A percentile compares a stretch with the other conserved stretches of the same genome.
phyloP scores from a whole-genome alignment of 148 eudicot genomes.

The Amaranthus hypochondriacus region DNA sequence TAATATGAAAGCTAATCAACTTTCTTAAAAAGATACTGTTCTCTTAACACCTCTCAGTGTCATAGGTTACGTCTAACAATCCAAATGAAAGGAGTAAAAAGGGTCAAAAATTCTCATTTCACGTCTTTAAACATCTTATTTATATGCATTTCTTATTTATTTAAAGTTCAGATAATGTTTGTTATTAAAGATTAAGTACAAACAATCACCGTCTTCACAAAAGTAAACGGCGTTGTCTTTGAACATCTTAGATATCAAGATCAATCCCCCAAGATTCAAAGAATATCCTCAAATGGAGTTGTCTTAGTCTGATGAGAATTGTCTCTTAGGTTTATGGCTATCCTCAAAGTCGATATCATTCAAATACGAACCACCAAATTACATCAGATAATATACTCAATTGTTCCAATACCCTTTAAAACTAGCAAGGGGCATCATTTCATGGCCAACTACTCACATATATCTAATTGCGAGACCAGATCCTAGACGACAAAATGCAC shows the following conservation, averaged over 20 bases:
- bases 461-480: constrained; percentile 11
- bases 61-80: constrained; percentile 2
- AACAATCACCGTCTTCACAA: too few species aligned
- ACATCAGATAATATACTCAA: constrained; percentile 19
- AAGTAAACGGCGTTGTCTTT: not conserved
- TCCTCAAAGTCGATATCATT: constrained; percentile 22
- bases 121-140: not conserved
- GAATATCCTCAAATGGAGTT: constrained; percentile 18
- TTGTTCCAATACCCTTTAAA: constrained; percentile 23
- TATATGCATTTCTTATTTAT: too few species aligned
- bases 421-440: constrained; percentile 20
- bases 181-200: too few species aligned
- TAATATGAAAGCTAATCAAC: not conserved
- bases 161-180: too few species aligned
- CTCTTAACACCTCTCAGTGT: constrained; percentile 18
- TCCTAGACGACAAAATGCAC: constrained; percentile 17
- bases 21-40: not conserved
- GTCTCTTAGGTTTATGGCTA: constrained; percentile 20
- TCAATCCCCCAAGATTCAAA: constrained; percentile 12
- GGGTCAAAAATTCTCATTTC: constrained; percentile 9
- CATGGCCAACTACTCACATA: constrained; percentile 21
- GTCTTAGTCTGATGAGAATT: constrained; percentile 17
- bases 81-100: constrained; percentile 9
- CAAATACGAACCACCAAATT: constrained; percentile 25
- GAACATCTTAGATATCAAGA: constrained; percentile 18